phyloP scores from a whole-genome alignment of 306 rosid genomes.

The Lupinus albus region DNA sequence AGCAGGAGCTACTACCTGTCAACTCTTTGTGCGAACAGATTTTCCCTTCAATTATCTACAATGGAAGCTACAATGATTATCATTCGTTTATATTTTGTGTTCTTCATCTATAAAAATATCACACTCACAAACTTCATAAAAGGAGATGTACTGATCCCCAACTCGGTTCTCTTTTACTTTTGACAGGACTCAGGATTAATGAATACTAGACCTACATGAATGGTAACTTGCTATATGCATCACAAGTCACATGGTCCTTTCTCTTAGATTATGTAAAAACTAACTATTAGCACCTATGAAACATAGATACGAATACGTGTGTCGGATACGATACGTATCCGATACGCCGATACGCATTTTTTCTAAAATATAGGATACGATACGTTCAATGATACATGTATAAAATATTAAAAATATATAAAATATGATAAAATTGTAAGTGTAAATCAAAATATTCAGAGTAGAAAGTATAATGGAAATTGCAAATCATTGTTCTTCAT shows the following conservation, averaged over 20 bases:
- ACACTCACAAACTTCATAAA: slow-evolving; percentile 1
- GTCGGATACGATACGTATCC: too few relatives aligned
- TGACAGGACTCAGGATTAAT: neutral
- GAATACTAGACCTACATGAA: neutral
- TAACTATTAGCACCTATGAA: neutral
- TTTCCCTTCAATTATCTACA: slow-evolving; percentile 6
- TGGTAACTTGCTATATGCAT: slow-evolving; percentile 13
- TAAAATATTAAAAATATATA: too few relatives aligned
- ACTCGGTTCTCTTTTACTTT: slow-evolving; percentile 14
- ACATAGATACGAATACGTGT: too few relatives aligned
- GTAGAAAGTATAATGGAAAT: too few relatives aligned
- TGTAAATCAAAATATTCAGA: too few relatives aligned
- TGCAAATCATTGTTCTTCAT: too few relatives aligned
- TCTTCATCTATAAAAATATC: neutral
- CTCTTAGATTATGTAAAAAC: slow-evolving; percentile 6
- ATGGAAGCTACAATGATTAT: neutral
- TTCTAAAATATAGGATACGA: too few relatives aligned
- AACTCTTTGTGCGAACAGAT: slow-evolving; percentile 2
- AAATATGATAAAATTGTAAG: too few relatives aligned
- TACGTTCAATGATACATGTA: too few relatives aligned
- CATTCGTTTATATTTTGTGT: neutral
- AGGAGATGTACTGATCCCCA: neutral
- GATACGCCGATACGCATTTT: too few relatives aligned
- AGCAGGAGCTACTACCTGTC: neutral
- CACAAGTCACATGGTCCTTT: neutral